Evolutionary conservation across 805 yeast species (phyloP), one percentile per base, ranked within the genome.

Genomic region (Wickerhamiella dianesei): DNA sequence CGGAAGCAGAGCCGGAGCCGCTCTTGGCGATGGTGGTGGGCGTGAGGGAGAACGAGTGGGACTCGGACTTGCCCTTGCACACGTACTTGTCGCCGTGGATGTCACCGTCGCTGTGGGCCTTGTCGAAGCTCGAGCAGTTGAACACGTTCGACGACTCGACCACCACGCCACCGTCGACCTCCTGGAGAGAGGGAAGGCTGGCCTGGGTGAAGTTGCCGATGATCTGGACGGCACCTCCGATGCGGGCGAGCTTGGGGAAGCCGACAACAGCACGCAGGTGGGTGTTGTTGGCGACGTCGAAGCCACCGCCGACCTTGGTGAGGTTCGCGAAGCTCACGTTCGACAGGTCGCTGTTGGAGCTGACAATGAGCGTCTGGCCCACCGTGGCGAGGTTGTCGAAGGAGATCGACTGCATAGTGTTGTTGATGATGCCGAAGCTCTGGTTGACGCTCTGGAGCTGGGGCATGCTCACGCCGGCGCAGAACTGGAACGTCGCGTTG

Each of bases 111-210:
- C 70, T 66, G 75, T 84, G 79, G 64, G 85, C 75, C 47, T 66
- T 60, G 66, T 82, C 75, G 72, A 88, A 85, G 47, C 74, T 71
- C 52, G 73, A 65, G 78, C 98, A 92, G 69, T 86, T 78, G 69
- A 85, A 79, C 60, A 82, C 80, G 46, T 45, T 49, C 46, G 41
- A 25, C 51, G 95, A 74, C 64, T 80, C 81, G 62, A 92, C 74
- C 62, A 71, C 70, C 70, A 88, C 94, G 67, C 95, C 96, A 77
- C 98, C 98, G 64, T 77, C 77, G 60, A 92, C 95, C 61, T 81
- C 76, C 59, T 67, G 71, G 65, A 92, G 77, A 35, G 76, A 60
- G 55, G 80, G 77, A 65, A 92, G 76, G 51, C 86, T 70, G 62
- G 92, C 92, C 61, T 78, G 75, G 64, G 79, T 72, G 69, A 86